These are phyloP conservation scores for Verruconis gallopava DNA, from an alignment of 2,329 filamentous ascomycete genomes.

Conservation along the genomic window DNA sequence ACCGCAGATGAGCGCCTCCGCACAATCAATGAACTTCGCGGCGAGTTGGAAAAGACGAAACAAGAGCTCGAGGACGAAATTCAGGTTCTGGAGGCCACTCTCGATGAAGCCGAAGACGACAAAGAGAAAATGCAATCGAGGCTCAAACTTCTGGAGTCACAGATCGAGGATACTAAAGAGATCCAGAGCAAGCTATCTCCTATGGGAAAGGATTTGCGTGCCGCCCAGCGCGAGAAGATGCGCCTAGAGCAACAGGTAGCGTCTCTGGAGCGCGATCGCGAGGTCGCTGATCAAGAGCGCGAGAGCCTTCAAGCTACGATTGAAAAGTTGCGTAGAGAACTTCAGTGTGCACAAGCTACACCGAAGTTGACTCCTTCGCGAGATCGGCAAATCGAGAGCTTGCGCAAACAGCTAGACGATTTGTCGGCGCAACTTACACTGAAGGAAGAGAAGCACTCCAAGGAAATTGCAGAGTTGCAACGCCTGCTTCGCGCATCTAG, in stretches of 20 bases:
- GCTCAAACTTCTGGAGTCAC: constrained; percentile 27
- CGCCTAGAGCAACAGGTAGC: constrained; percentile 22
- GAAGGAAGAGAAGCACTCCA: constrained; percentile 12
- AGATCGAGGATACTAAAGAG: constrained; percentile 20
- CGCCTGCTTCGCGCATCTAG: constrained; percentile 35
- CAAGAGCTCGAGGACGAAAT: constrained; percentile 46
- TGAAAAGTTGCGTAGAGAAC: constrained; percentile 42
- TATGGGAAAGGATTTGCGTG: constrained; percentile 22
- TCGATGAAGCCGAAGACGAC: constrained; percentile 30
- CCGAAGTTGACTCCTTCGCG: neutral
- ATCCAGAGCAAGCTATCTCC: constrained; percentile 40
- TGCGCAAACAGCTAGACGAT: constrained; percentile 1
- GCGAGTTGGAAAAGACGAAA: constrained; percentile 28
- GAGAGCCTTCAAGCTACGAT: constrained; percentile 39
- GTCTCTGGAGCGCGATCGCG: constrained; percentile 23
- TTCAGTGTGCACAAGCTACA: constrained; percentile 34
- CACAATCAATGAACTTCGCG: constrained; percentile 39
- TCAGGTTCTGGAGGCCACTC: constrained; percentile 30
- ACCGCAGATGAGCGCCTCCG: constrained; percentile 23
- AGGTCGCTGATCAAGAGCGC: constrained; percentile 22
- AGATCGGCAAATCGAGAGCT: neutral
- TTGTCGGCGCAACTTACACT: constrained; percentile 16
- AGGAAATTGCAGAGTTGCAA: constrained; percentile 5
- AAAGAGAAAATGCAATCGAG: constrained; percentile 49
- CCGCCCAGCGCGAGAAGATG: constrained; percentile 25